Conservation (phyloP, 768 basidiomycete species). For the Mycena maculata region DNA sequence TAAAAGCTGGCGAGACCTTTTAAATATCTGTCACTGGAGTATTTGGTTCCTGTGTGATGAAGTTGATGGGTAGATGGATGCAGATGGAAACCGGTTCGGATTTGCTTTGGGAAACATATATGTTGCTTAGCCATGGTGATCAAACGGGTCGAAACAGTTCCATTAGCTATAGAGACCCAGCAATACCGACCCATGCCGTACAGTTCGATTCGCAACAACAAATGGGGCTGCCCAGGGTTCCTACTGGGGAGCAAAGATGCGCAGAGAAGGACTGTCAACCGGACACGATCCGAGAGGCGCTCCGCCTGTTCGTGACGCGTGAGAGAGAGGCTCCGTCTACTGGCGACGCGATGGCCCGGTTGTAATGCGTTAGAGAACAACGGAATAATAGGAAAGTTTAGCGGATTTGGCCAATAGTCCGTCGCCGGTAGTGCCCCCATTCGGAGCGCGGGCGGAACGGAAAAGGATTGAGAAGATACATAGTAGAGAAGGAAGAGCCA, state of each 20-base stretch:
- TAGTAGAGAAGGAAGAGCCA: no score
- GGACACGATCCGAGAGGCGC: not conserved
- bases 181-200: not conserved
- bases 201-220: not conserved
- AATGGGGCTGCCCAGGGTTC: not conserved
- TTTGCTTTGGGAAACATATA: not conserved
- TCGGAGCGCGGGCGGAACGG: no score
- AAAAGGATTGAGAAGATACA: no score
- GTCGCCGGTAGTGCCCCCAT: no score
- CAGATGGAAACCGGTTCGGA: slow-evolving; percentile 27
- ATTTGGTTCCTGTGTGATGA: slow-evolving; percentile 12
- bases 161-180: not conserved
- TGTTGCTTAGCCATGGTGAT: slow-evolving; percentile 15
- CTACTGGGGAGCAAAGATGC: not conserved
- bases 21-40: slow-evolving; percentile 4
- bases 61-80: slow-evolving; percentile 11
- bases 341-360: slow-evolving; percentile 6
- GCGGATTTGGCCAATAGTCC: no score
- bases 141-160: slow-evolving; percentile 6
- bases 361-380: not conserved
- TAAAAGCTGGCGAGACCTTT: not conserved
- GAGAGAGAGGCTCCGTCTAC: not conserved
- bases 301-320: slow-evolving; percentile 13
- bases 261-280: not conserved
- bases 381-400: no score